phyloP scores from a whole-genome alignment of 805 yeast genomes.

The Saccharomycodes ludwigii region DNA sequence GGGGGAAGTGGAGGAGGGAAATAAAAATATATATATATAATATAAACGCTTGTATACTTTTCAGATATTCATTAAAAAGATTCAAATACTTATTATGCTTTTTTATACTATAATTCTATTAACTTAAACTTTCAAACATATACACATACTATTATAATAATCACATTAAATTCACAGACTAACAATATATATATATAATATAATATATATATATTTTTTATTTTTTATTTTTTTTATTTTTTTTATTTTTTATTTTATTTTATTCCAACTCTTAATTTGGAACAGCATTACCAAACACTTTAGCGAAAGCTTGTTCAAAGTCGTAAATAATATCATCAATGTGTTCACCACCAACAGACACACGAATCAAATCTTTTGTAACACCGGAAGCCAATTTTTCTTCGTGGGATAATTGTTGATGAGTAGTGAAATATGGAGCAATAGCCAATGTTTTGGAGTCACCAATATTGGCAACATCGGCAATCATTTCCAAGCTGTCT shows the following conservation, averaged over 20 bases:
- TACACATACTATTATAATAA: not conserved
- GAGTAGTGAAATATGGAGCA: constrained; percentile 94
- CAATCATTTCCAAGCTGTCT: constrained; percentile 71
- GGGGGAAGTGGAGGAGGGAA: too few relatives aligned
- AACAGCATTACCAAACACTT: constrained; percentile 30
- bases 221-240: not conserved
- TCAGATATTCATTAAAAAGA: too few relatives aligned
- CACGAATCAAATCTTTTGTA: constrained; percentile 75
- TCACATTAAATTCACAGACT: not conserved
- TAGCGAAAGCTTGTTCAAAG: constrained; percentile 72
- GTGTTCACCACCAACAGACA: constrained; percentile 82
- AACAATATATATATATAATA: not conserved
- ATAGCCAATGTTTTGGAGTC: constrained; percentile 91
- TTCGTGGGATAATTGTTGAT: constrained; percentile 74
- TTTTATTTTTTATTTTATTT: not conserved
- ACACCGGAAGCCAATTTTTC: constrained; percentile 82
- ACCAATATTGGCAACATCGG: constrained; percentile 94
- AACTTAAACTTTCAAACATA: not conserved
- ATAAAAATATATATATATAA: too few relatives aligned
- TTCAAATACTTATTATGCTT: too few relatives aligned
- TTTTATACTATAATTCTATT: not conserved
- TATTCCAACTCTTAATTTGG: constrained; percentile 4
- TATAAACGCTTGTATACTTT: too few relatives aligned
- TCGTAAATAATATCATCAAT: constrained; percentile 86
- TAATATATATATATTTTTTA: not conserved